Base-by-base conservation (phyloP, 73 alveolate species). In the Paraurostyla sp. region DNA sequence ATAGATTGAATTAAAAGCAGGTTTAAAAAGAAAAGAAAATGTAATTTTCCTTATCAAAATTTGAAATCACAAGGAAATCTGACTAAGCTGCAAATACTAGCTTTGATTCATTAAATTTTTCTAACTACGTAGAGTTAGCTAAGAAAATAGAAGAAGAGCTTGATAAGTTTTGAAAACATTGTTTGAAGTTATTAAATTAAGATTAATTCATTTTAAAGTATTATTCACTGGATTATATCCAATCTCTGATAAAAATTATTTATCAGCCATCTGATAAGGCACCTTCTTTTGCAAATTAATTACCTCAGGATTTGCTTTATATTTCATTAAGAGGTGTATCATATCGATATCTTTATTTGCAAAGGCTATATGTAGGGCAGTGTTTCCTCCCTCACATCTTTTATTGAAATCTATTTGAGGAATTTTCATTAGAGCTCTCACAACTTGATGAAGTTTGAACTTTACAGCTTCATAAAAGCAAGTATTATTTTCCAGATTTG, bases 51-150 rank as follows among this genome's bases (percentile, higher is more conserved):
- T n/a, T n/a, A n/a, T 65, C 4, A 38, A 9, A 65, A 58, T 56
- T 16, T 11, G 82, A 65, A 6, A 36, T 36, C 40, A 65, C 82
- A 65, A 65, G 58, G 36, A 65, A 32, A 22, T 65, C 82, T 18
- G 82, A 65, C 41, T 65, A 65, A 30, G 82, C 82, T 38, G 82
- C 82, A 18, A 65, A 65, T 38, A 65, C 82, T 6, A 65, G 82
- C 58, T 65, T 65, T 38, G 16, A 65, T 20, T 38, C 82, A 18
- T 22, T 65, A 20, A 22, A 65, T 38, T 65, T 65, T 22, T 38
- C 82, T 18, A 32, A 27, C 13, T 25, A 27, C 50, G 30, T 60
- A 16, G 38, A 56, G 7, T 15, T 13, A 9, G 23, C 33, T 56
- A 16, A 56, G 13, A 13, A n/a, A n/a, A n/a, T n/a, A 16, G 38